Conservation (phyloP, 2,329 filamentous ascomycete species). For the Colletotrichum orbiculare region DNA sequence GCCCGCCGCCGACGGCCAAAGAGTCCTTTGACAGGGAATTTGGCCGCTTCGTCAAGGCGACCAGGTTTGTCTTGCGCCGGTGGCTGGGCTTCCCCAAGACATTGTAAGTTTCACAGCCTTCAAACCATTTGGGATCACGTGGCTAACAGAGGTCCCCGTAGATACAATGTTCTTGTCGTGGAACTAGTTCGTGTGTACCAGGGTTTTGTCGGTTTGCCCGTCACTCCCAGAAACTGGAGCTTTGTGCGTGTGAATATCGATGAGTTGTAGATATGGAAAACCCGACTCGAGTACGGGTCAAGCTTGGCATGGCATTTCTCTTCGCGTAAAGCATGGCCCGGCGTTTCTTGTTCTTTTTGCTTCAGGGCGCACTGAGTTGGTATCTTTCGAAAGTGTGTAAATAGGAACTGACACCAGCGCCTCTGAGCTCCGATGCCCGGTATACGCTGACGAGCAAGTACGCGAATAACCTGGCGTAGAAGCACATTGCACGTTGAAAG, state of each 20-base stretch:
- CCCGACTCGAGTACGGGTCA: neutral
- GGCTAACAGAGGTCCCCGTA: constrained; percentile 43
- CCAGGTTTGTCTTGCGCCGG: constrained; percentile 73
- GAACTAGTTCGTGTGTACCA: constrained; percentile 61
- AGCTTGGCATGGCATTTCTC: constrained; percentile 10
- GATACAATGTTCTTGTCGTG: constrained; percentile 50
- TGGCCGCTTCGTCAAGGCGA: constrained; percentile 68
- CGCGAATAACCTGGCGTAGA: too few relatives aligned
- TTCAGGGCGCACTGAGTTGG: neutral
- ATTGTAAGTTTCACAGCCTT: constrained; percentile 68
- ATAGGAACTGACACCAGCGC: constrained; percentile 11
- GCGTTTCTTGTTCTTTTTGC: constrained; percentile 4
- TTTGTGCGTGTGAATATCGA: constrained; percentile 57
- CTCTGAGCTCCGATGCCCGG: too few relatives aligned
- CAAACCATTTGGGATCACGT: neutral
- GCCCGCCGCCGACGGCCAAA: constrained; percentile 45
- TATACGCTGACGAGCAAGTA: too few relatives aligned
- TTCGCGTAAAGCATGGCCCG: constrained; percentile 21
- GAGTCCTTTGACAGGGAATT: constrained; percentile 75
- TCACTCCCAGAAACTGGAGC: constrained; percentile 60
- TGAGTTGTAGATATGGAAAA: constrained; percentile 54
- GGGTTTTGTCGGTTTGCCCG: constrained; percentile 64
- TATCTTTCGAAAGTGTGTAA: constrained; percentile 14
- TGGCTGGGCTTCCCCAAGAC: constrained; percentile 77
- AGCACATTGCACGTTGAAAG: too few relatives aligned